phyloP scores from a whole-genome alignment of 257 asterid species.

The Phtheirospermum japonicum region DNA sequence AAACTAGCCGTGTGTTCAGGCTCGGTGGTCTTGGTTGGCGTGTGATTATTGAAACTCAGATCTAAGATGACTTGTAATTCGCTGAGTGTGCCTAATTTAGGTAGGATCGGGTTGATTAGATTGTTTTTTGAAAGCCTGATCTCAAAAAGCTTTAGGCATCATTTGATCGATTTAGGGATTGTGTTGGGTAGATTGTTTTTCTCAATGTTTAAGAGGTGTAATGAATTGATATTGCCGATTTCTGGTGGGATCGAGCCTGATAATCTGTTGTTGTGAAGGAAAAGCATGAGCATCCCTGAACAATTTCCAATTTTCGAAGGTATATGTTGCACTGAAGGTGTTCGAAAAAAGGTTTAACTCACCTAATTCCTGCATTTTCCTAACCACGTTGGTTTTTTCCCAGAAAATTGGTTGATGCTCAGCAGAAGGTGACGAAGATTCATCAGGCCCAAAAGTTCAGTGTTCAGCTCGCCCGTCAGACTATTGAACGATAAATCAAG shows the following conservation, averaged over 20 bases:
- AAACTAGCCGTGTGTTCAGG: no score
- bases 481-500: no score
- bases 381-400: constrained; percentile 65
- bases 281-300: no score
- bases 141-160: constrained; percentile 75
- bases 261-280: constrained; percentile 54
- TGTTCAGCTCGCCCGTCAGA: constrained; percentile 48
- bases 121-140: constrained; percentile 75
- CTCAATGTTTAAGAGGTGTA: constrained; percentile 72
- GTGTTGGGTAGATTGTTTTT: constrained; percentile 62
- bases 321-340: constrained; percentile 52
- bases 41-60: constrained; percentile 65
- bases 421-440: constrained; percentile 68
- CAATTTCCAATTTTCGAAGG: constrained; percentile 72
- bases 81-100: constrained; percentile 54
- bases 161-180: constrained; percentile 65
- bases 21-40: no score
- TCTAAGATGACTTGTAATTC: constrained; percentile 82
- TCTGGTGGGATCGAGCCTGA: constrained; percentile 71
- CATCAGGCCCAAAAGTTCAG: constrained; percentile 46
- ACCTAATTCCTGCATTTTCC: constrained; percentile 66
- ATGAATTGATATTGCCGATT: constrained; percentile 57
- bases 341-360: constrained; percentile 78
- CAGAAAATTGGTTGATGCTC: constrained; percentile 49
- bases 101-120: constrained; percentile 61